Percentiles rank a stretch among this genome's conserved stretches.
These are phyloP conservation scores for Sporodiniella umbellata DNA, from an alignment of 371 early-diverging fungal species.

Conservation along the genomic window DNA sequence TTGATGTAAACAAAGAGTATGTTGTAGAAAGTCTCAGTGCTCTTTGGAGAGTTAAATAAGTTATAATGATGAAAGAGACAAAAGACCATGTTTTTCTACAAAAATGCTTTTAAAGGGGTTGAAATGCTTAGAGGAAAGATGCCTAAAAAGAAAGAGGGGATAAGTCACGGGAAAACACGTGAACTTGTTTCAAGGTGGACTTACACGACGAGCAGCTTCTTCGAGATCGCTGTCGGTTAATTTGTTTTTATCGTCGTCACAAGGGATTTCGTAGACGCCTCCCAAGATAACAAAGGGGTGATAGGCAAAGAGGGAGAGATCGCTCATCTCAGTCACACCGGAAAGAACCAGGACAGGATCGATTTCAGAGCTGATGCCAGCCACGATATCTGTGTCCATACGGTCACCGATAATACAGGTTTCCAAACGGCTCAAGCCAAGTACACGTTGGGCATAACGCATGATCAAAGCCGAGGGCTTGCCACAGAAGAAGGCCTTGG, in stretches of 20 bases:
- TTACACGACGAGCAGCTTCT: slow-evolving; percentile 43
- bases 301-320: slow-evolving; percentile 54
- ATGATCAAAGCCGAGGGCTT: slow-evolving; percentile 68
- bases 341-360: slow-evolving; percentile 65
- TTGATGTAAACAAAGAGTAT: too few species aligned
- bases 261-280: slow-evolving; percentile 60
- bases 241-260: slow-evolving; percentile 35
- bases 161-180: neutral
- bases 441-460: slow-evolving; percentile 60
- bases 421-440: slow-evolving; percentile 54
- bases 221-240: slow-evolving; percentile 39
- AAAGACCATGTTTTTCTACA: too few species aligned
- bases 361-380: slow-evolving; percentile 58
- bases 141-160: slow-evolving; percentile 1
- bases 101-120: too few species aligned
- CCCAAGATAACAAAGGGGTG: slow-evolving; percentile 59
- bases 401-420: slow-evolving; percentile 72
- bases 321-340: slow-evolving; percentile 57
- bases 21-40: too few species aligned
- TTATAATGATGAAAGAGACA: too few species aligned
- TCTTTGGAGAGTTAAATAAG: too few species aligned
- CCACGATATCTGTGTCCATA: slow-evolving; percentile 67
- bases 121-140: slow-evolving; percentile 8
- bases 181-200: slow-evolving; percentile 2
- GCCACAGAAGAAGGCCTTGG: slow-evolving; percentile 67